Base-by-base conservation (phyloP, 495 filamentous ascomycete genomes). In the Achaetomiella virescens region DNA sequence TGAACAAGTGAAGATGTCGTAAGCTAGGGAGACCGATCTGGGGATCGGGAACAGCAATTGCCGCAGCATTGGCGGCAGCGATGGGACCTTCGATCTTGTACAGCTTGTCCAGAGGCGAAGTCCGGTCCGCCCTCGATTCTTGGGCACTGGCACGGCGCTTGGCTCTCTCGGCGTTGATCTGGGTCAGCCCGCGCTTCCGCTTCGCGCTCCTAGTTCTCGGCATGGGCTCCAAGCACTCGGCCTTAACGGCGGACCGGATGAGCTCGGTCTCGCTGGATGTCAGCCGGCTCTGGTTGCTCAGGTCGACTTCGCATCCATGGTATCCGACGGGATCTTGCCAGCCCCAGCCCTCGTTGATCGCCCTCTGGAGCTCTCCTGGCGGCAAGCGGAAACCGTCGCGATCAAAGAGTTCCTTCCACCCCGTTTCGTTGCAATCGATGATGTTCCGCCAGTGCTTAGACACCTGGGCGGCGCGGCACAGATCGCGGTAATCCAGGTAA, bases 311-410 rank as follows among this genome's bases (percentile, higher is more conserved):
- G 49, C 75, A 89, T 44, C 85, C 87, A 59, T 90, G 81, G 8
- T 77, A 67, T 6, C 84, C 89, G 49, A 83, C 81, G 2, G 91
- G 89, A 68, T 89, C 85, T 66, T 97, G 93, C 89, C 92, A 99
- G n/a, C 91, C 93, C 93, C 93, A 99, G n/a, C 93, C 93, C 72
- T 97, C 87, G 27, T 76, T 80, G 50, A 97, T 87, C 14, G 93
- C 91, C 57, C 84, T 82, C 50, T 92, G 83, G 17, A 99, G 74
- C 65, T 99, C 93, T 12, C 89, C 89, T 2, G 86, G 80, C 15
- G 89, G 86, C 15, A 97, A 74, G 12, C 71, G 66, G 69, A 87
- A 96, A 0, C 88, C 89, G 70, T 96, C 90, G 11, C 75, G 75
- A 54, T 96, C 90, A 57, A 99, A 85, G 0, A 96, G 77, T 54